These are phyloP conservation scores for Rhinocladiella similis DNA, from an alignment of 2,329 filamentous ascomycete species.

Conservation along the genomic window DNA sequence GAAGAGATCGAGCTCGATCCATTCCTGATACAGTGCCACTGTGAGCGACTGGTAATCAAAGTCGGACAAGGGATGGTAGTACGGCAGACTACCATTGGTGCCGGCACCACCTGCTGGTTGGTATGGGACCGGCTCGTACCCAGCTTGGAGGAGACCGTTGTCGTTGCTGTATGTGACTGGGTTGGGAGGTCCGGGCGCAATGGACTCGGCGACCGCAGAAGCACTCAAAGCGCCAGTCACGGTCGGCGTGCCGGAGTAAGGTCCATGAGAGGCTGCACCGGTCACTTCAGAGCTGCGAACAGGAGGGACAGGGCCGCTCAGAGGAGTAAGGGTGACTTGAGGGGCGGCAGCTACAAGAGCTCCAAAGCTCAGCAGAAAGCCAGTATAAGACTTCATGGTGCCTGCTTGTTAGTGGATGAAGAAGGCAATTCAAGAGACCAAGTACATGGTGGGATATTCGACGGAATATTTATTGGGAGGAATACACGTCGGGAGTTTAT, in stretches of 20 bases:
- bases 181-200: constrained; percentile 59
- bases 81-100: constrained; percentile 67
- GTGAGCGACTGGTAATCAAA: constrained; percentile 80
- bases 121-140: constrained; percentile 67
- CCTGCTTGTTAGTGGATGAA: not conserved
- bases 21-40: constrained; percentile 77
- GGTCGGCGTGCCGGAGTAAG: constrained; percentile 65
- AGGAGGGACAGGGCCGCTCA: constrained; percentile 33
- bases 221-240: constrained; percentile 69
- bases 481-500: no score
- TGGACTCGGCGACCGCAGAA: constrained; percentile 56
- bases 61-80: constrained; percentile 66
- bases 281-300: constrained; percentile 51
- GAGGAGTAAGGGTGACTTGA: constrained; percentile 21
- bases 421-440: not conserved
- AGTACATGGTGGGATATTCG: not conserved
- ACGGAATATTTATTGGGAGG: not conserved
- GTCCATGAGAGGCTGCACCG: constrained; percentile 65
- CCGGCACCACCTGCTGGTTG: constrained; percentile 71
- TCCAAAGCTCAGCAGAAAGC: constrained; percentile 18
- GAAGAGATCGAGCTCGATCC: constrained; percentile 82
- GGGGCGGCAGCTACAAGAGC: constrained; percentile 24
- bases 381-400: constrained; percentile 22
- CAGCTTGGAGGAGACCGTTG: constrained; percentile 66
- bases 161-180: constrained; percentile 68